Base-by-base conservation (phyloP, 352 stramenopile species). In the Globisporangium paroecandrum region DNA sequence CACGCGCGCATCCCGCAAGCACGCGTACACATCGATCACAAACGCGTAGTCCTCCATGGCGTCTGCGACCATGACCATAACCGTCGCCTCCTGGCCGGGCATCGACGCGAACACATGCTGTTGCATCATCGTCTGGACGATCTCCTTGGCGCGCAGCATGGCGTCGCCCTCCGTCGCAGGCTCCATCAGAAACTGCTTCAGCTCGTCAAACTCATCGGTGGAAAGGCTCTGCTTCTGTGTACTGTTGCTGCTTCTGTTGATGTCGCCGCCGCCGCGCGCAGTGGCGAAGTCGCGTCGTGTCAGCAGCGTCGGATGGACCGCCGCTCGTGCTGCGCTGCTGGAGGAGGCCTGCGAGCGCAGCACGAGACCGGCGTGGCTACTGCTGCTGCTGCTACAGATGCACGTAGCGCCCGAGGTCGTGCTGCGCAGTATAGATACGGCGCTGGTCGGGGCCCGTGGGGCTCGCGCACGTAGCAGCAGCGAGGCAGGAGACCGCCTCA, bases 11-110 rank as follows among this genome's bases (percentile, higher is more conserved):
- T 83, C 71, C 1, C 85, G 78, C 22, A 90, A 69, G 63, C 73
- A 77, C 65, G 67, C 68, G 66, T 93, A 93, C 58, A 91, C 83
- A 24, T 82, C 62, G 47, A 89, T 63, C 3, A 89, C 78, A 46
- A 91, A 89, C 32, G 69, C 51, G 15, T 66, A 67, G 69, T 90
- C 77, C 34, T 89, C 58, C 66, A 87, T 77, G 9, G 80, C 81
- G 59, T 90, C 75, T 1, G 83, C 82, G 24, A 91, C 78, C 85
- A 93, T 93, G 66, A 84, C 79, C 80, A 93, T 88, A 20, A 93
- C 83, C 18, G 83, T 87, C 15, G 85, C 81, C 41, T 93, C 85
- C 67, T 90, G 81, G 7, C 85, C 85, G 29, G 77, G 79, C 82
- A 91, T 93, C 24, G 69, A 65, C 13, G 83, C 72, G 66, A 90